Conservation (phyloP, 2,329 filamentous ascomycete genomes). For the Hymenoscyphus infarciens region DNA sequence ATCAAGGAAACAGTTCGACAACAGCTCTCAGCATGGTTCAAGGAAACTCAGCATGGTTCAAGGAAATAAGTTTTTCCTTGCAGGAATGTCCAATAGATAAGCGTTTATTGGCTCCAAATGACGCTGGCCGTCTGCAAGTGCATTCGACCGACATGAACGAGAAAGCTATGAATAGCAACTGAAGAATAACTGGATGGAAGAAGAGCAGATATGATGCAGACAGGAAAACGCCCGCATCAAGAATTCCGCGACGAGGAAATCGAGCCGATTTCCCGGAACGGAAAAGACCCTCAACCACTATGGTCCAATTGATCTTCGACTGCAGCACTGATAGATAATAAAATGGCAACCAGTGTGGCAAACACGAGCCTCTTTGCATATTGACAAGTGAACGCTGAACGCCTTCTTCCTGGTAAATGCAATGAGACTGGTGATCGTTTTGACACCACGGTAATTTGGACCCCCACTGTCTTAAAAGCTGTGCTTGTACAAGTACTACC, state of each 20-base stretch:
- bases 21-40: neutral
- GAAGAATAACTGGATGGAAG: neutral
- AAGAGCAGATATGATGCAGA: neutral
- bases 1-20: neutral
- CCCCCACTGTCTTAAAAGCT: neutral
- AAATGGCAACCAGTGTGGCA: neutral
- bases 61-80: neutral
- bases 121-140: neutral
- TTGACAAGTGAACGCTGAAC: neutral
- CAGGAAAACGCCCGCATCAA: neutral
- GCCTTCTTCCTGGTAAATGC: neutral
- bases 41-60: neutral
- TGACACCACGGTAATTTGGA: neutral
- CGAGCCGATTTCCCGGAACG: neutral
- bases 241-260: no score
- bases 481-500: neutral
- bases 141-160: conserved; percentile 1
- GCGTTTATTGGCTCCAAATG: neutral
- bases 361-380: neutral
- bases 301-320: neutral
- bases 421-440: neutral
- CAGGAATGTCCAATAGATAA: neutral
- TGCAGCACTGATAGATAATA: neutral
- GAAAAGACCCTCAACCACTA: neutral
- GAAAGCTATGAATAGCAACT: conserved; percentile 3